Evolutionary conservation across 352 stramenopile genomes (phyloP), one percentile per base, ranked within the genome.

Genomic region (Labyrinthula sp.): DNA sequence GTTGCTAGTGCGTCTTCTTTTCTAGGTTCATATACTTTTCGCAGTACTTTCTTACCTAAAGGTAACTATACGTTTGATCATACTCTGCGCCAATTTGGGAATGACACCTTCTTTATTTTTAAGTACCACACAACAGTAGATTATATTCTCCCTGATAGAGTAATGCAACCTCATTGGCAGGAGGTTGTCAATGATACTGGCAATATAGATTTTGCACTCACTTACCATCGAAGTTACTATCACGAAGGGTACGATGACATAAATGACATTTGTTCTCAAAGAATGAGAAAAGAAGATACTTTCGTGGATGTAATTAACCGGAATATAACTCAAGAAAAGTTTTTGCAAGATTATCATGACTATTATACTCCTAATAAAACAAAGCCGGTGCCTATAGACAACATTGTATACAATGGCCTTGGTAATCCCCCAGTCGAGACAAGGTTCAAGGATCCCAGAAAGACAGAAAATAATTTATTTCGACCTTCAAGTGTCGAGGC

Each of bases 151-250:
- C 86, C 86, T 22, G 63, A 72, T n/a, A 62, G 82, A 14, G 68
- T 93, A 1, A 95, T 95, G 86, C 75, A 94, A 54, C 84, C 84
- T 3, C 69, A 92, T 0, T 95, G 85, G 84, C 77, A 95, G 54
- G 91, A 73, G 33, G 82, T 94, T 0, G 84, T 93, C 35, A 63
- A 65, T 52, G 12, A 27, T 2, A 47, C 68, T 25, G 66, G 61
- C n/a, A 9, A 46, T 6, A 74, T 75, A 0, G 70, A 94, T 52
- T 94, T 90, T 61, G 73, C 75, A 0, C 61, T 93, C n/a, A 94
- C 69, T 54, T 95, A 88, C 56, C 86, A 95, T 43, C 69, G 86
- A 12, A 77, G 81, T n/a, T 81, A 87, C 23, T 92, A 94, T 41
- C 64, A 86, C 38, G 40, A 63, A 25, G 79, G 72, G 15, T 95